phyloP scores from a whole-genome alignment of 2,329 filamentous ascomycete species.

The Fusarium coffeatum region DNA sequence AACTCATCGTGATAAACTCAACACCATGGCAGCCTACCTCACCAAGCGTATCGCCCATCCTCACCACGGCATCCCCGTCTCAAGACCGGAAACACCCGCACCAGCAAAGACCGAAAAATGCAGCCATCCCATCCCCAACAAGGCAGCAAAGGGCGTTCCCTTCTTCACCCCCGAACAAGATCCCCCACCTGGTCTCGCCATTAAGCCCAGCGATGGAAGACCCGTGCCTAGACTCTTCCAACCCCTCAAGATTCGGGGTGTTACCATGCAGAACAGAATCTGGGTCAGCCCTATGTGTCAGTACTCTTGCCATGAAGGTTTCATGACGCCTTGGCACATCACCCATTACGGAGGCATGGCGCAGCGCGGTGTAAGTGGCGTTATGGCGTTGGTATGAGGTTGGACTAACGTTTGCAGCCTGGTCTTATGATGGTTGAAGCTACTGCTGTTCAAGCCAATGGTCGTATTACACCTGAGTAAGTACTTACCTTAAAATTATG shows the following conservation, averaged over 20 bases:
- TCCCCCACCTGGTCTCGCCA: slow-evolving; percentile 58
- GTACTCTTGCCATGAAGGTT: slow-evolving; percentile 62
- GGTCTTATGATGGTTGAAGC: slow-evolving; percentile 77
- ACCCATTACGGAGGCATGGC: slow-evolving; percentile 80
- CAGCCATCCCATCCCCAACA: slow-evolving; percentile 39
- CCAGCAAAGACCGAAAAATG: slow-evolving; percentile 40
- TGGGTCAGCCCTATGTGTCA: slow-evolving; percentile 61
- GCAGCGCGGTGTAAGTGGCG: slow-evolving; percentile 67
- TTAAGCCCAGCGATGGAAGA: slow-evolving; percentile 57
- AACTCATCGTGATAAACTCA: neutral
- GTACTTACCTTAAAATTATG: neutral
- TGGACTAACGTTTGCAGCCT: slow-evolving; percentile 49
- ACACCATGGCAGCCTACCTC: slow-evolving; percentile 46
- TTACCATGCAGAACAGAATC: slow-evolving; percentile 60
- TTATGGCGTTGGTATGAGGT: neutral
- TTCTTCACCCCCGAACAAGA: slow-evolving; percentile 62
- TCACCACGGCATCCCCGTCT: slow-evolving; percentile 46
- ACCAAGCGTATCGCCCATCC: slow-evolving; percentile 44
- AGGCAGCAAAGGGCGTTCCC: slow-evolving; percentile 51
- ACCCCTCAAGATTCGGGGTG: slow-evolving; percentile 59
- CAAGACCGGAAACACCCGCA: slow-evolving; percentile 39
- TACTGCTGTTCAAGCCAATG: slow-evolving; percentile 73
- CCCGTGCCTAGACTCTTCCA: slow-evolving; percentile 64
- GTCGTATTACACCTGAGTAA: slow-evolving; percentile 75
- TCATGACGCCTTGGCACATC: slow-evolving; percentile 77